Conservation (phyloP, 495 filamentous ascomycete genomes). For the Aspergillus saccharolyticus region DNA sequence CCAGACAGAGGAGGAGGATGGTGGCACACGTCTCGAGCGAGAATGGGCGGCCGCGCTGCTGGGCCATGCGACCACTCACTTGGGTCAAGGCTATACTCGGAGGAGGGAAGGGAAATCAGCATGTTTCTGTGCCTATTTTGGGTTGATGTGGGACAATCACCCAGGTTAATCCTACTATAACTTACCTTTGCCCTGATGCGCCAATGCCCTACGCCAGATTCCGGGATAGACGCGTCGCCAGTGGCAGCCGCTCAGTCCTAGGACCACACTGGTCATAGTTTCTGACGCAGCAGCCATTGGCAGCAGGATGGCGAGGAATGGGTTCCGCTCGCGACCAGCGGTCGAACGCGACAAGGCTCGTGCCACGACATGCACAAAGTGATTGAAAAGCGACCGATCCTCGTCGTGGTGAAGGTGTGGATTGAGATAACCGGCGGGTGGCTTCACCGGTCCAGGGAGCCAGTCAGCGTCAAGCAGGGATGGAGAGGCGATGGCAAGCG, state of each 20-base stretch:
- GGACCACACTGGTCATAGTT: slow-evolving; percentile 24
- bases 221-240: slow-evolving; percentile 27
- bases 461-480: too few species aligned
- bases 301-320: slow-evolving; percentile 23
- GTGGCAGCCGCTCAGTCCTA: slow-evolving; percentile 27
- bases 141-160: too few species aligned
- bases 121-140: too few species aligned
- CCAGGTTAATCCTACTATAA: too few species aligned
- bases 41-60: slow-evolving; percentile 12
- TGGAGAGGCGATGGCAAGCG: too few species aligned
- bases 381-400: slow-evolving; percentile 26
- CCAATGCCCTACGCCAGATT: slow-evolving; percentile 25
- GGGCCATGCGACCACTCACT: slow-evolving; percentile 18
- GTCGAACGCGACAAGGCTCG: slow-evolving; percentile 23
- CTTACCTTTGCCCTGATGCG: slow-evolving; percentile 23
- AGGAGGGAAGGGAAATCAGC: too few species aligned
- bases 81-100: slow-evolving; percentile 19
- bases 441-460: too few species aligned
- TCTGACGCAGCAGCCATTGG: slow-evolving; percentile 25
- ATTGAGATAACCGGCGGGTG: slow-evolving; percentile 7
- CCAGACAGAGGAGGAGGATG: slow-evolving; percentile 23
- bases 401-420: slow-evolving; percentile 22
- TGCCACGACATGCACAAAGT: slow-evolving; percentile 26
- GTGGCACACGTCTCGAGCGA: slow-evolving; percentile 23
- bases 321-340: slow-evolving; percentile 22